Evolutionary conservation across 2,329 filamentous ascomycete genomes (phyloP), one percentile per base, ranked within the genome.

Genomic region (Nigrospora osmanthi): DNA sequence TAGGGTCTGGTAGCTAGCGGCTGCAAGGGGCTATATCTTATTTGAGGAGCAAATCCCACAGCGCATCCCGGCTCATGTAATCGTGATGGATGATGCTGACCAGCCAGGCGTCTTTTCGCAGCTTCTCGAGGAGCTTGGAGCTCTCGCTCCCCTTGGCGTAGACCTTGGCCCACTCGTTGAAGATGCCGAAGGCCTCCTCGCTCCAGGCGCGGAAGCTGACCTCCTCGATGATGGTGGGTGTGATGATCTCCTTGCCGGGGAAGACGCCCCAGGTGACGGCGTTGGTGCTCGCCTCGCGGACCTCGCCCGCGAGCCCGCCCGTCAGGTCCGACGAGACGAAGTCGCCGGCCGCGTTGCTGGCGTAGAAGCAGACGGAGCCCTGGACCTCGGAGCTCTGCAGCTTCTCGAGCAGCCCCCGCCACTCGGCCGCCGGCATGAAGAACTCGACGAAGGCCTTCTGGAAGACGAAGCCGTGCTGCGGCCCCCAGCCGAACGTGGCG

Each of bases 361-460:
- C 91, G 65, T 95, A 96, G 75, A 88, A 98, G 53, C 86, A 89
- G 34, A 96, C 77, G 42, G 80, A 75, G 36, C 83, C 80, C 40
- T 80, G 73, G 14, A 79, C 68, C 44, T 80, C 79, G 33, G 77
- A 66, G 11, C 67, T 68, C 43, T 66, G 60, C 38, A 97, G 77
- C 47, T 80, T 77, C 4, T 74, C 72, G 51, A 78, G 76, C 31
- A 98, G 73, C 1, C 62, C 62, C 14, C 69, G 64, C 83, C 89
- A 97, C 61, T 91, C 87, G 0, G 75, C 64, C 0, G 73, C 68
- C 0, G 90, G 83, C 47, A 95, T 70, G 73, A 98, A 98, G 68
- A 97, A 89, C 64, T 98, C 93, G 42, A 98, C 89, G 64, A 98
- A 98, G 0, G 91, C 86, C 67, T 97, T 98, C 60, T 98, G 93